These are phyloP conservation scores for Kwoniella newhampshirensis DNA, from an alignment of 768 basidiomycete species.

Conservation along the genomic window DNA sequence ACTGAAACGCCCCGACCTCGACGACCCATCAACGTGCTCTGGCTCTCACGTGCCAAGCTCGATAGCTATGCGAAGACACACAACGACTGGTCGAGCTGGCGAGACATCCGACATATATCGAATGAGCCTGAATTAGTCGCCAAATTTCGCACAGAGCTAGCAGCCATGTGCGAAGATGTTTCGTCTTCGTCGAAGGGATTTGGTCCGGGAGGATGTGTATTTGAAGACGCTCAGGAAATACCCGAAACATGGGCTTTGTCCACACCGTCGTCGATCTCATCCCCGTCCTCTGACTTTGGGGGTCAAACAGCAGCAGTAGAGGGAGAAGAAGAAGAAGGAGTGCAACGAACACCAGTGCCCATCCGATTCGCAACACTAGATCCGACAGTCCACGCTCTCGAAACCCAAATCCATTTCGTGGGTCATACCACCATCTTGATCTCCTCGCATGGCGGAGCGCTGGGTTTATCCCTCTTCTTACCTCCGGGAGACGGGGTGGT, in stretches of 20 bases:
- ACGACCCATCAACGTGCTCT: slow-evolving; percentile 44
- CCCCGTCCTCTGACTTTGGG: too few relatives aligned
- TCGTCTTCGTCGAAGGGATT: slow-evolving; percentile 1
- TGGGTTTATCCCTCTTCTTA: slow-evolving; percentile 46
- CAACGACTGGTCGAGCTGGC: slow-evolving; percentile 46
- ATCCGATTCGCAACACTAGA: slow-evolving; percentile 47
- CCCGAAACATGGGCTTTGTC: slow-evolving; percentile 39
- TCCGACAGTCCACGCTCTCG: slow-evolving; percentile 47
- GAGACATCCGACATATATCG: slow-evolving; percentile 44
- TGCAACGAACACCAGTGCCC: slow-evolving; percentile 2
- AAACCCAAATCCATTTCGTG: slow-evolving; percentile 47
- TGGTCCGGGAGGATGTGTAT: slow-evolving; percentile 26
- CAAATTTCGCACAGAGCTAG: slow-evolving; percentile 24
- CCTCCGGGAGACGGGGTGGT: slow-evolving; percentile 39
- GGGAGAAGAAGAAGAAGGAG: background rate
- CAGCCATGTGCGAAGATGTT: slow-evolving; percentile 20
- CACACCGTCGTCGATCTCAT: slow-evolving; percentile 1
- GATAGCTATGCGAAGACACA: slow-evolving; percentile 38
- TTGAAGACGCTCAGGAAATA: slow-evolving; percentile 31
- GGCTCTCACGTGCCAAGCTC: slow-evolving; percentile 46
- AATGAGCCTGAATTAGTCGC: slow-evolving; percentile 44
- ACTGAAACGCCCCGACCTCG: slow-evolving; percentile 14
- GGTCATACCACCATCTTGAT: slow-evolving; percentile 45
- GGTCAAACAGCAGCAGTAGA: too few relatives aligned
- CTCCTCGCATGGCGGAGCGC: slow-evolving; percentile 46